phyloP scores from a whole-genome alignment of 192 early-diverging fungal genomes.

The Linnemannia exigua region DNA sequence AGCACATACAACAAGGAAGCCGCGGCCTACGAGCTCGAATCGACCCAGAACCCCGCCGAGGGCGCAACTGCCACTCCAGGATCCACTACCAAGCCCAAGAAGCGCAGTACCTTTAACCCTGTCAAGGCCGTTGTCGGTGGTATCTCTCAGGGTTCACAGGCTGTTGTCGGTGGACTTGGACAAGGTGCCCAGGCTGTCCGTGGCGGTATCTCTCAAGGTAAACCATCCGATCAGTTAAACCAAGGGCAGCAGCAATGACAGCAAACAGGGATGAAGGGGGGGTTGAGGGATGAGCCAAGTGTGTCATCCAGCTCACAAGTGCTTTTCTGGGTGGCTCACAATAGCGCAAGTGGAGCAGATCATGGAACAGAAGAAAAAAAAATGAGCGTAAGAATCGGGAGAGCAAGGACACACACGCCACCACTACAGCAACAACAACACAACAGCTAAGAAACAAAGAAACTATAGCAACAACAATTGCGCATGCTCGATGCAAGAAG shows the following conservation, averaged over 20 bases:
- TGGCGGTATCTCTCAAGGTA: conserved; percentile 53
- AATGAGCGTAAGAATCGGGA: too few species aligned
- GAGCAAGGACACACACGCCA: too few species aligned
- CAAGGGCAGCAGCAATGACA: too few species aligned
- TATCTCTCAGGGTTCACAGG: conserved; percentile 23
- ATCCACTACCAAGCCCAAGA: conserved; percentile 13
- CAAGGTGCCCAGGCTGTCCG: conserved; percentile 33
- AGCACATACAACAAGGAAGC: not conserved
- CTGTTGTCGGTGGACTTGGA: conserved; percentile 16
- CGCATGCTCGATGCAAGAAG: too few species aligned
- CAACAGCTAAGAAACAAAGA: too few species aligned
- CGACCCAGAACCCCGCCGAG: not conserved
- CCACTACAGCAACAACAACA: too few species aligned
- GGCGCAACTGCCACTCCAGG: not conserved
- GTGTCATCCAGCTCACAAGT: too few species aligned
- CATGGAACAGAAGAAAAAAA: too few species aligned
- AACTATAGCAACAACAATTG: too few species aligned
- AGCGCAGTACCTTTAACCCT: conserved; percentile 24
- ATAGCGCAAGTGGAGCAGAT: not conserved
- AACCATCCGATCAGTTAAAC: not conserved
- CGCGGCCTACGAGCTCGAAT: conserved; percentile 8
- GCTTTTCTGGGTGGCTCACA: too few species aligned
- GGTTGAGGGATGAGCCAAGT: too few species aligned
- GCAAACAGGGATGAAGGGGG: too few species aligned
- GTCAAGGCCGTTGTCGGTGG: conserved; percentile 37